Evolutionary conservation across 2,329 filamentous ascomycete genomes (phyloP).

Genomic region (Neopestalotiopsis sp.): DNA sequence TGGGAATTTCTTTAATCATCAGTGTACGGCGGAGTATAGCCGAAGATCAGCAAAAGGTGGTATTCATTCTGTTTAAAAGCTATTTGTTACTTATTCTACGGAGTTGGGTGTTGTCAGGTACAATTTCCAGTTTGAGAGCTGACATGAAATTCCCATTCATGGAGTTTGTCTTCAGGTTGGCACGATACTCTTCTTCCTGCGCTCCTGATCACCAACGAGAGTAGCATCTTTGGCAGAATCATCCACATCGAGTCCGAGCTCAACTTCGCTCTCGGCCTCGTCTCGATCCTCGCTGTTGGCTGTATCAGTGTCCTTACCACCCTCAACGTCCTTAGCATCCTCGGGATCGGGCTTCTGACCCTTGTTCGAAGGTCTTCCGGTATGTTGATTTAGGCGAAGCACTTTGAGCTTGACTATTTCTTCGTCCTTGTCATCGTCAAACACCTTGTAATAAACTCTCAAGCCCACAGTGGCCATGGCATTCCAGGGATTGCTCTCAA

Average conservation of each 20-base stretch:
- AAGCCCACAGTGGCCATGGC: conserved; percentile 66
- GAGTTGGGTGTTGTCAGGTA: not conserved
- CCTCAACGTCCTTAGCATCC: conserved; percentile 29
- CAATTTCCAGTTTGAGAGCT: not conserved
- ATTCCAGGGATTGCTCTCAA: conserved; percentile 65
- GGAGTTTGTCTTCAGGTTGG: not conserved
- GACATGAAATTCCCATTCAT: not conserved
- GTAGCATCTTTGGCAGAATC: conserved; percentile 40
- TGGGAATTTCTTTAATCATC: too few relatives aligned
- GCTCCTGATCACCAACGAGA: conserved; percentile 33
- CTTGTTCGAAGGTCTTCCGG: conserved; percentile 31
- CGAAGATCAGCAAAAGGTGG: not conserved
- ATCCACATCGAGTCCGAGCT: conserved; percentile 43
- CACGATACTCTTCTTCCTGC: conserved; percentile 38
- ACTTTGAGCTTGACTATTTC: conserved; percentile 46
- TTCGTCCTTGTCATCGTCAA: conserved; percentile 36
- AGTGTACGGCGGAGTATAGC: too few relatives aligned
- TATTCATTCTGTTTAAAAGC: not conserved
- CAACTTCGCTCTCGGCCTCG: conserved; percentile 30
- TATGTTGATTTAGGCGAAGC: conserved; percentile 43
- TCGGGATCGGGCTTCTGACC: conserved; percentile 24
- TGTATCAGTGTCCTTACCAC: conserved; percentile 29
- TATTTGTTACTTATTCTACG: not conserved
- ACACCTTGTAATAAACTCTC: conserved; percentile 61
- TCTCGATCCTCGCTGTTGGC: conserved; percentile 32